Evolutionary conservation across 2,329 filamentous ascomycete genomes (phyloP).

Genomic region (Bretziella fagacearum): DNA sequence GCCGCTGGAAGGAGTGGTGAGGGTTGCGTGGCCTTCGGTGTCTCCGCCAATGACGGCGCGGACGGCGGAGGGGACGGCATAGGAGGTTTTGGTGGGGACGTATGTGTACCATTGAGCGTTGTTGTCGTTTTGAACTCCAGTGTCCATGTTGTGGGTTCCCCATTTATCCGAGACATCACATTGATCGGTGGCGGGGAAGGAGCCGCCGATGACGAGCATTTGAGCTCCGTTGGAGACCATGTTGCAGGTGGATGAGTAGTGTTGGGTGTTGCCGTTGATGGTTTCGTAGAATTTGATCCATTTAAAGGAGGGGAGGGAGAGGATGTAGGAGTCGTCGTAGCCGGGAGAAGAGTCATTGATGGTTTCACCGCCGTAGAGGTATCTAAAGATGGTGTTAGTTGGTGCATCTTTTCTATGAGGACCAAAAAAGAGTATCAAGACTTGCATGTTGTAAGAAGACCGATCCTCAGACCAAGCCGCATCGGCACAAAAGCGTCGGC

Average conservation of each 20-base stretch:
- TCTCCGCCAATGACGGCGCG: slow-evolving; percentile 33
- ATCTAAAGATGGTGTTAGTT: slow-evolving; percentile 24
- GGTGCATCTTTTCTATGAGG: background rate
- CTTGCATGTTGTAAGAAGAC: slow-evolving; percentile 48
- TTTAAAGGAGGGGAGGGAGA: slow-evolving; percentile 44
- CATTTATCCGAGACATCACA: slow-evolving; percentile 38
- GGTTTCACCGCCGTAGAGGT: slow-evolving; percentile 42
- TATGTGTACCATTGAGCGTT: slow-evolving; percentile 35
- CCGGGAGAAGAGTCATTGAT: slow-evolving; percentile 29
- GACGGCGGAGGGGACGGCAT: slow-evolving; percentile 37
- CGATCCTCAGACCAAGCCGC: slow-evolving; percentile 40
- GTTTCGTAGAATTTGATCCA: slow-evolving; percentile 42
- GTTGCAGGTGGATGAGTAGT: slow-evolving; percentile 41
- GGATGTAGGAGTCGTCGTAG: slow-evolving; percentile 45
- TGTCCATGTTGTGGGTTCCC: slow-evolving; percentile 39
- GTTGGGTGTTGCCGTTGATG: slow-evolving; percentile 23
- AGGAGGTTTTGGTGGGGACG: slow-evolving; percentile 31
- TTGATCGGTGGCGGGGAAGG: slow-evolving; percentile 30
- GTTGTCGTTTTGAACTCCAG: slow-evolving; percentile 32
- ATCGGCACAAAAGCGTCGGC: slow-evolving; percentile 44
- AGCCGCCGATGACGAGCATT: slow-evolving; percentile 47
- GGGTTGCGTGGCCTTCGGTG: slow-evolving; percentile 35
- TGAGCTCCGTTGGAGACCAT: slow-evolving; percentile 36
- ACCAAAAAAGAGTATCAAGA: slow-evolving; percentile 2
- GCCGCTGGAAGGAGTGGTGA: slow-evolving; percentile 29